Evolutionary conservation across 192 early-diverging fungal genomes (phyloP).

Genomic region (Neocallimastix lanati): DNA sequence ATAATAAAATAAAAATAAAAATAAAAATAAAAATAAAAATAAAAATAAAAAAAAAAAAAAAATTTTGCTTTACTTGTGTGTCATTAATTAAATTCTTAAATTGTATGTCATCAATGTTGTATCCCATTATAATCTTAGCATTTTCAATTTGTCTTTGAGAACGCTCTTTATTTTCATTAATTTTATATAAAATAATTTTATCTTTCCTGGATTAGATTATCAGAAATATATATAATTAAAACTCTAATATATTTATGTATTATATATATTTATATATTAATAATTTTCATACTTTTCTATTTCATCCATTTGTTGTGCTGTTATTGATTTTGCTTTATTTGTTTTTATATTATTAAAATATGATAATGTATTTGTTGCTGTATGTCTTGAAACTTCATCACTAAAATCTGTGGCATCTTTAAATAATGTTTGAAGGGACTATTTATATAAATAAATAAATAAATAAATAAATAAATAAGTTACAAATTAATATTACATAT

Average conservation of each 20-base stretch:
- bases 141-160: constrained; percentile 25
- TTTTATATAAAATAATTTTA: background rate
- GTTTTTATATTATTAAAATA: background rate
- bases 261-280: too few relatives aligned
- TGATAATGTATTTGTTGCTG: background rate
- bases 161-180: background rate
- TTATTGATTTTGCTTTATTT: background rate
- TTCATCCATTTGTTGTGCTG: background rate
- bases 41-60: too few relatives aligned
- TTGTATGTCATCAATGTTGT: constrained; percentile 50
- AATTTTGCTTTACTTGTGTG: constrained; percentile 52
- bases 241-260: too few relatives aligned
- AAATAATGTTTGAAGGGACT: background rate
- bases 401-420: background rate
- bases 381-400: background rate
- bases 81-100: constrained; percentile 49
- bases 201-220: background rate
- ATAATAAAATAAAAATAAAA: too few relatives aligned
- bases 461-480: too few relatives aligned
- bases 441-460: too few relatives aligned
- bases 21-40: too few relatives aligned
- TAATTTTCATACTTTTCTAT: background rate
- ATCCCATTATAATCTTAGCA: constrained; percentile 32
- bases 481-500: too few relatives aligned
- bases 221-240: too few relatives aligned